Evolutionary conservation across 495 filamentous ascomycete species (phyloP), one percentile per base, ranked within the genome.

Genomic region (Thermochaetoides thermophila): DNA sequence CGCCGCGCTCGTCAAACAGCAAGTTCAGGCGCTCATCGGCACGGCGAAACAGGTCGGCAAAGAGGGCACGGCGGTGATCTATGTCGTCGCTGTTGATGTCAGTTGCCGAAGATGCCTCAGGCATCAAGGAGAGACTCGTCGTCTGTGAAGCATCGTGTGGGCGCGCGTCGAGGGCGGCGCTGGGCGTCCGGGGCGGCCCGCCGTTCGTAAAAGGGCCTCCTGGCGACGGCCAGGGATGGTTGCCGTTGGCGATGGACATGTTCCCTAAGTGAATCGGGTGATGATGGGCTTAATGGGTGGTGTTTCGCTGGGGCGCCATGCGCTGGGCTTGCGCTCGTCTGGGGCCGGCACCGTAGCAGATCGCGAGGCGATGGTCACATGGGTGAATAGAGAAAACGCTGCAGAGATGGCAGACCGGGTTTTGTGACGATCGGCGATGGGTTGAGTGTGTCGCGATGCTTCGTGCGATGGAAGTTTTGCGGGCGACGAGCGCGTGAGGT

Each of bases 1-100:
- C 74, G 43, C 89, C 79, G 47, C 84, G 79, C 31, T 91, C 82
- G 49, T 81, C 76, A 45, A 92, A 78, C 31, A 77, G 73, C 22
- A 83, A 65, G 24, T 78, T 66, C 31, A 67, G 53, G 17, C 46
- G 45, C 20, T 37, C 45, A 17, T 67, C 61, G 34, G 43, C 46
- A 31, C 42, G 50, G 32, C 57, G 61, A 48, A 53, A 63, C 17
- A 61, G 48, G 34, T 60, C 53, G 36, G 45, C 44, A 39, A 66
- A 67, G 33, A 54, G 50, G 35, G 60, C 47, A 44, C 59, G 56
- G 15, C 55, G 51, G 21, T 46, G 48, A 40, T 67, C 60, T 7
- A 62, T 58, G 25, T 66, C 63, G 27, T n/a, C 59, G 56, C 16
- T 55, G 51, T 20, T 46, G 48, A 40, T 67, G 59, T 7, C 62